Base-by-base conservation (phyloP, 495 filamentous ascomycete species). In the Pyrenula aspistea region DNA sequence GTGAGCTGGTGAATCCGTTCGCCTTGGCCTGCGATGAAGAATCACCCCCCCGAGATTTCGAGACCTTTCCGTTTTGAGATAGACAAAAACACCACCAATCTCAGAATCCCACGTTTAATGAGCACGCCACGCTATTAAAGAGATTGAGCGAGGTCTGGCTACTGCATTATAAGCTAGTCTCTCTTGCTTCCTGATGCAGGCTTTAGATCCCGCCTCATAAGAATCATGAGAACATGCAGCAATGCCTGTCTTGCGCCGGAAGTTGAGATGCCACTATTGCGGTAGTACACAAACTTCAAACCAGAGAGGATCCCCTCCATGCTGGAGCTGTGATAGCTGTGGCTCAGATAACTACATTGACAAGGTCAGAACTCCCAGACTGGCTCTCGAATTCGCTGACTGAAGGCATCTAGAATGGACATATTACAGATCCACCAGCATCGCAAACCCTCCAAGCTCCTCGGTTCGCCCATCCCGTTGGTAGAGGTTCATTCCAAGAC, bases 311-410 rank as follows among this genome's bases (percentile, higher is more conserved):
- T 63, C 67, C 25, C 63, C 81, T 22, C 76, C 71, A 57, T 76
- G 81, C 64, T 93, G 87, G 71, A 73, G 80, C 19, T 95, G 89
- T 63, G 63, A 75, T 11, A 71, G 80, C 55, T 95, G 89, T 71
- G 87, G 90, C 59, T 84, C 88, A 21, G 80, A 84, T 56, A 96
- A 95, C 69, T 88, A 84, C 69, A 71, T 94, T 10, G 91, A 96
- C 63, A 68, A 80, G 68, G 77, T 79, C 60, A 31, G 67, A 66
- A 59, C 47, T 20, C 51, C 51, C 25, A 15, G 10, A 21, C 21
- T 24, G 20, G 55, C 31, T 15, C 1, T 12, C 31, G 54, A 25
- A 12, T 36, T 47, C 49, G 10, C 23, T 47, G 25, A 53, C n/a
- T n/a, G n/a, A n/a, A n/a, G n/a, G n/a, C n/a, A n/a, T 15, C 8